phyloP scores from a whole-genome alignment of 768 basidiomycete genomes.

The Hygrophoropsis aurantiaca region DNA sequence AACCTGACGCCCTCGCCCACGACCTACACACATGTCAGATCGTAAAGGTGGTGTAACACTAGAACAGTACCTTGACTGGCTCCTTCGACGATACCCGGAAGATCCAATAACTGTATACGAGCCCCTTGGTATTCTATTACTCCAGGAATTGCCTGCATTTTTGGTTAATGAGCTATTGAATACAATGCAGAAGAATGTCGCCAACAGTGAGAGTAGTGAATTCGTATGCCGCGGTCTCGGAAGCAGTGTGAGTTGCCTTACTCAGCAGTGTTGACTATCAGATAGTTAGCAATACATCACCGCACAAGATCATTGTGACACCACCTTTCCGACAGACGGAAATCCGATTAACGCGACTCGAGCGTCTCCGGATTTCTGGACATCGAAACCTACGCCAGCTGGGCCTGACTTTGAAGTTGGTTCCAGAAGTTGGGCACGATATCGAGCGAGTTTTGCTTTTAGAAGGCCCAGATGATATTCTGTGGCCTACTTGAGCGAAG shows the following conservation, averaged over 20 bases:
- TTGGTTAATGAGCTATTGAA: background rate
- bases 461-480: slow-evolving; percentile 92
- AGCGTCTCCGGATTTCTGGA: slow-evolving; percentile 86
- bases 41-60: background rate
- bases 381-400: slow-evolving; percentile 84
- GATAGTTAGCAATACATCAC: slow-evolving; percentile 6
- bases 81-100: slow-evolving; percentile 95
- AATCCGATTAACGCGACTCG: slow-evolving; percentile 92
- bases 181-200: background rate
- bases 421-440: slow-evolving; percentile 93
- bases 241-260: slow-evolving; percentile 90
- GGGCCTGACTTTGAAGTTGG: slow-evolving; percentile 82
- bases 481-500: slow-evolving; percentile 61
- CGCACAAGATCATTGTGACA: background rate
- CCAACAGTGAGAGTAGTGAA: slow-evolving; percentile 88
- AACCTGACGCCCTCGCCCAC: slow-evolving; percentile 94
- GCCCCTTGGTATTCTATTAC: slow-evolving; percentile 95
- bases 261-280: slow-evolving; percentile 83
- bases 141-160: slow-evolving; percentile 84
- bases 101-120: slow-evolving; percentile 90
- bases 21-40: slow-evolving; percentile 38
- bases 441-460: slow-evolving; percentile 93
- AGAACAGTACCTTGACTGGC: slow-evolving; percentile 65
- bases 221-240: slow-evolving; percentile 89
- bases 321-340: slow-evolving; percentile 89